These are phyloP conservation scores for Naganishia liquefaciens DNA, from an alignment of 1,284 basidiomycete genomes.

Conservation along the genomic window DNA sequence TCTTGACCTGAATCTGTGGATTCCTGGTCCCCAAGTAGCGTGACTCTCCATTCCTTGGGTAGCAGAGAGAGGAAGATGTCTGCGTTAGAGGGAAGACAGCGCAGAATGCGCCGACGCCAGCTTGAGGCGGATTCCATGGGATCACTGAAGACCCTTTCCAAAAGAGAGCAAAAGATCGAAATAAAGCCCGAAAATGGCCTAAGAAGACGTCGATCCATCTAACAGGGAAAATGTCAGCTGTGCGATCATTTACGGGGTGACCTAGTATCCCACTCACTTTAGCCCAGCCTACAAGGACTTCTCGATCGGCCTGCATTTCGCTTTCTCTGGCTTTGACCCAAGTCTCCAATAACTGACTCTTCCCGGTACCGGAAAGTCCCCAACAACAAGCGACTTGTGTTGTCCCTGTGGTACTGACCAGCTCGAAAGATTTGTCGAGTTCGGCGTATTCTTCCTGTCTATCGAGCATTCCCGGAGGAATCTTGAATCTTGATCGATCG, in stretches of 20 bases:
- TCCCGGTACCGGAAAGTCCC: constrained; percentile 47
- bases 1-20: constrained; percentile 9
- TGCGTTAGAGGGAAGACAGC: constrained; percentile 40
- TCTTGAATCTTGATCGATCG: constrained; percentile 39
- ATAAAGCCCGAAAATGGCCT: constrained; percentile 46
- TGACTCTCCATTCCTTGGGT: constrained; percentile 38
- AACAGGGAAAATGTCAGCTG: no score
- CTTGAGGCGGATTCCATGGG: constrained; percentile 42
- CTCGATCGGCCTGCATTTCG: constrained; percentile 22
- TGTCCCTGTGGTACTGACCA: constrained; percentile 9
- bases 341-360: constrained; percentile 42
- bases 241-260: no score
- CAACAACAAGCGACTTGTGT: constrained; percentile 40
- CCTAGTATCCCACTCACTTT: constrained; percentile 27
- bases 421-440: constrained; percentile 36
- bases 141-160: constrained; percentile 46
- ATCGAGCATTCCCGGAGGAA: constrained; percentile 37
- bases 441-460: constrained; percentile 38
- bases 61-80: constrained; percentile 44
- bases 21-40: constrained; percentile 32
- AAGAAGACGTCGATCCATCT: constrained; percentile 42
- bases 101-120: constrained; percentile 41
- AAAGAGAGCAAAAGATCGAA: constrained; percentile 46
- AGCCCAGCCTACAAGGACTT: constrained; percentile 40
- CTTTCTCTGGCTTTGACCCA: constrained; percentile 41